A percentile compares a stretch with the other conserved stretches of the same genome.
These are phyloP conservation scores for Cyberlindnera petersonii DNA, from an alignment of 805 yeast species.

Conservation along the genomic window DNA sequence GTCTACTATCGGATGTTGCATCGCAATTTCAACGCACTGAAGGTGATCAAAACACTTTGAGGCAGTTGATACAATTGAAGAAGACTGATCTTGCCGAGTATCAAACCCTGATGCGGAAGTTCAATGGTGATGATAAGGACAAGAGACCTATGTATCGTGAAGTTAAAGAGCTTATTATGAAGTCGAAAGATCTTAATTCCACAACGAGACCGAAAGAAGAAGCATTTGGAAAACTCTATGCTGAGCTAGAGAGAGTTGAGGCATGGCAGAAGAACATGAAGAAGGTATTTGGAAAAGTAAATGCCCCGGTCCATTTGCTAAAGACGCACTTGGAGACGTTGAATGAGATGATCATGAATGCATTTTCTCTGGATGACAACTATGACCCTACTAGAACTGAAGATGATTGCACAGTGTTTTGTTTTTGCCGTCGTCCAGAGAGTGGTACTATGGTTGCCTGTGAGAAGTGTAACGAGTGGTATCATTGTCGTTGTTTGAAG, in stretches of 20 bases:
- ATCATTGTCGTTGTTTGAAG: conserved; percentile 56
- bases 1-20: conserved; percentile 9
- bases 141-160: conserved; percentile 31
- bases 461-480: conserved; percentile 70
- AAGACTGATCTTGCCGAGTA: conserved; percentile 5
- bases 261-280: conserved; percentile 36
- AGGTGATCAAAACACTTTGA: conserved; percentile 4
- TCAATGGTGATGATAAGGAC: conserved; percentile 31
- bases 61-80: background rate
- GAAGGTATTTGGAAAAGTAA: conserved; percentile 33
- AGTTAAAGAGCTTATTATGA: conserved; percentile 27
- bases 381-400: conserved; percentile 12
- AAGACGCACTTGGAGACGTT: conserved; percentile 26
- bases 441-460: conserved; percentile 66
- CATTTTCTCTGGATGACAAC: conserved; percentile 27
- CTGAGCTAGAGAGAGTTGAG: conserved; percentile 28
- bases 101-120: conserved; percentile 14
- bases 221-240: conserved; percentile 18
- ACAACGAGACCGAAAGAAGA: background rate
- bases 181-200: conserved; percentile 11
- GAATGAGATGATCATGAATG: conserved; percentile 19
- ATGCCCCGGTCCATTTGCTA: conserved; percentile 32
- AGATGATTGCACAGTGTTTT: conserved; percentile 36
- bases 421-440: conserved; percentile 61
- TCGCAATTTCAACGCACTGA: conserved; percentile 5